Evolutionary conservation across 2,329 filamentous ascomycete genomes (phyloP).

Genomic region (Talaromyces sp.): DNA sequence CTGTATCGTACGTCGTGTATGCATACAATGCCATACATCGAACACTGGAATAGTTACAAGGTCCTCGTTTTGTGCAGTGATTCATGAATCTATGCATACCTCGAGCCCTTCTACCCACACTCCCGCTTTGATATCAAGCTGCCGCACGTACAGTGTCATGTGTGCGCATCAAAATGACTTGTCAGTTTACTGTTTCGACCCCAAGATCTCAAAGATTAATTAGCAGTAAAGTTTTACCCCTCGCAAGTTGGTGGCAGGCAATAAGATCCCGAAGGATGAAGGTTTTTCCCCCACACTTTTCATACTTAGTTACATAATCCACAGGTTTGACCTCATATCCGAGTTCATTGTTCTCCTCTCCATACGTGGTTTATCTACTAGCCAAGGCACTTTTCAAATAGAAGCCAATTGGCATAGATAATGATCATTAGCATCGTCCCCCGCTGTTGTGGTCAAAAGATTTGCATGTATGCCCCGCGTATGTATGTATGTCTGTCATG

Average conservation of each 20-base stretch:
- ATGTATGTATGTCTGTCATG: background rate
- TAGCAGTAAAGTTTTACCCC: background rate
- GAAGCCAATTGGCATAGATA: background rate
- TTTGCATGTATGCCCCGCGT: background rate
- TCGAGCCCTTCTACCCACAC: background rate
- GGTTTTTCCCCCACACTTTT: slow-evolving; percentile 3
- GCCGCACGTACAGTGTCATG: background rate
- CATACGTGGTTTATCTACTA: background rate
- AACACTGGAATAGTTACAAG: background rate
- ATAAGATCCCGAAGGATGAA: background rate
- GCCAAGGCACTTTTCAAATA: too few relatives aligned
- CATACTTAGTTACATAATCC: background rate
- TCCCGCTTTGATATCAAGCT: background rate
- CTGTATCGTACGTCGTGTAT: background rate
- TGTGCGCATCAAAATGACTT: slow-evolving; percentile 2
- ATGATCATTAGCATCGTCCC: background rate
- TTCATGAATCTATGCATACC: background rate
- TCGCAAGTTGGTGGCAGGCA: background rate
- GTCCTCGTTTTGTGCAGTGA: background rate
- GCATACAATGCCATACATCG: background rate
- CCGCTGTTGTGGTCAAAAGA: background rate
- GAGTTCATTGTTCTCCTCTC: background rate
- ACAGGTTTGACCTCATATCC: slow-evolving; percentile 1
- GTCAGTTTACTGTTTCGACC: background rate
- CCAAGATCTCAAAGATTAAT: background rate